phyloP scores from a whole-genome alignment of 805 yeast species.

The Metschnikowia kofuensis region DNA sequence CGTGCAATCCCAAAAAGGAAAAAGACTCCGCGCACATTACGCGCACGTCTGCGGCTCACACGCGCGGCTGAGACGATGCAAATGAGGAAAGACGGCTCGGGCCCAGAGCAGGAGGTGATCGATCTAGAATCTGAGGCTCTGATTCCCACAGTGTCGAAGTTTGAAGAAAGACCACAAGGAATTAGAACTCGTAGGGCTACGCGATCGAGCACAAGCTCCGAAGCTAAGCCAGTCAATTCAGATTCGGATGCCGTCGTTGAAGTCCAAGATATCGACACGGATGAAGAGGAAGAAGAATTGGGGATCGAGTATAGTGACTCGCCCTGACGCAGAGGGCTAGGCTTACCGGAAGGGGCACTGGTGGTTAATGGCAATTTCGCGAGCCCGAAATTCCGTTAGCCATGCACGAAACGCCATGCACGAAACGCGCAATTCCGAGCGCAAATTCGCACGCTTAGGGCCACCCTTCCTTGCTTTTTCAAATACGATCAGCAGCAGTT shows the following conservation, averaged over 20 bases:
- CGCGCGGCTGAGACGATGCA: background rate
- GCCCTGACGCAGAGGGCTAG: background rate
- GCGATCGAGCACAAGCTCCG: background rate
- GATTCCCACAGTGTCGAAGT: background rate
- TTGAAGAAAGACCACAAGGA: background rate
- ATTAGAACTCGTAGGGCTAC: background rate
- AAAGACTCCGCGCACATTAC: slow-evolving; percentile 1
- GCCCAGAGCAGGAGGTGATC: background rate
- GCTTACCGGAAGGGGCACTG: background rate
- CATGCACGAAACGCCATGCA: background rate
- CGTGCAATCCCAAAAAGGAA: background rate
- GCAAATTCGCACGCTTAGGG: background rate
- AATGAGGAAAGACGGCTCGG: background rate
- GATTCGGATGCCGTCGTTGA: background rate
- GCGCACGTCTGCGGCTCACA: slow-evolving; percentile 1
- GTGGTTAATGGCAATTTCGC: background rate
- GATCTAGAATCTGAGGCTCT: slow-evolving; percentile 1
- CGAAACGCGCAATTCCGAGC: slow-evolving; percentile 1
- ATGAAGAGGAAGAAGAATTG: slow-evolving; percentile 18
- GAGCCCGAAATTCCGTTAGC: background rate
- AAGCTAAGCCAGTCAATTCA: background rate
- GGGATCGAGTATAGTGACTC: slow-evolving; percentile 22
- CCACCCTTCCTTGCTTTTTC: too few species aligned
- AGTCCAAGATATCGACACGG: background rate
- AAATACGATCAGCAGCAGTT: background rate